Base-by-base conservation (phyloP, 2,329 filamentous ascomycete species). In the Trichoderma afroharzianum region DNA sequence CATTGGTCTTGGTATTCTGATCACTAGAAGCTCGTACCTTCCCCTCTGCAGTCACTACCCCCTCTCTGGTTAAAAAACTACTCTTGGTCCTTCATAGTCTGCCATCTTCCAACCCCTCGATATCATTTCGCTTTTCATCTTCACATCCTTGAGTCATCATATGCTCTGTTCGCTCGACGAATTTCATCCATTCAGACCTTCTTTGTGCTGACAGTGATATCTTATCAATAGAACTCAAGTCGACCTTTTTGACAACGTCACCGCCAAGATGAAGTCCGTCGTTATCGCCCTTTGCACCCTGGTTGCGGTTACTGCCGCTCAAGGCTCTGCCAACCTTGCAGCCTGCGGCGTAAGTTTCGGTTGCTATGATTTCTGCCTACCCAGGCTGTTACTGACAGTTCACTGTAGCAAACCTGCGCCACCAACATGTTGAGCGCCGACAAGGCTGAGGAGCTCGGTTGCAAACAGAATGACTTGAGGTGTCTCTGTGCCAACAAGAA, bases 341-440 rank as follows among this genome's bases (percentile, higher is more conserved):
- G 71, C 77, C 21, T 90, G 88, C 76, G 87, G 83, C 79, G 88
- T 89, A 85, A 83, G 87, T 83, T 18, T 11, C 63, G 7, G 11
- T 30, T 47, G 26, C 21, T 3, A 11, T 24, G 9, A 39, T 18
- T n/a, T 21, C 28, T 36, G 21, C 15, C 30, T 26, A 32, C 12
- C 15, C 32, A 43, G n/a, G 36, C 26, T 57, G 67, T 59, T 32
- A 12, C 74, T 78, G 33, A 77, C 68, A 26, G 11, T 18, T 63
- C 33, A 71, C n/a, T 53, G n/a, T 70, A 89, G 87, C 80, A 79
- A 76, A 80, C 76, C 53, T 89, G 87, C 75, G 81, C 84, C 74
- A 79, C 76, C 76, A 86, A 86, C 81, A 88, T 90, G 86, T 74
- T 85, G 57, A 76, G 78, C 62, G 74, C 76, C n/a, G 76, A 68